These are phyloP conservation scores for Porpolomopsis calyptriformis DNA, from an alignment of 768 basidiomycete species.

Conservation along the genomic window DNA sequence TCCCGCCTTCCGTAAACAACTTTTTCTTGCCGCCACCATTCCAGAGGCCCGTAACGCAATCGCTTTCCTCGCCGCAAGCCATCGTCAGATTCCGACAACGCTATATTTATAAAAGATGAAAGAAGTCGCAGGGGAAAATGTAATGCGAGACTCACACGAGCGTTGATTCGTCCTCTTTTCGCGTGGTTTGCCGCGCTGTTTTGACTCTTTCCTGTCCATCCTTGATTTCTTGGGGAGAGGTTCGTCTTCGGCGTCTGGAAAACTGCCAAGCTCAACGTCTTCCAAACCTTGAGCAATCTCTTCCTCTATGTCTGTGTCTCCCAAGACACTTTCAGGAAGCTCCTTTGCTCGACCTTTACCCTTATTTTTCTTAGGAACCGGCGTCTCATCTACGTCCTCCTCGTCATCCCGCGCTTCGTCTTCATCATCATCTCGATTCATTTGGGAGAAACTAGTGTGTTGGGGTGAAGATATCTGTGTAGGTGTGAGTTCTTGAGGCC, in stretches of 20 bases:
- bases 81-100: slow-evolving; percentile 24
- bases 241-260: slow-evolving; percentile 20
- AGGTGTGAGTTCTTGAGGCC: slow-evolving; percentile 16
- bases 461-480: slow-evolving; percentile 21
- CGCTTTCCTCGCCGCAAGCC: slow-evolving; percentile 67
- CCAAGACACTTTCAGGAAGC: slow-evolving; percentile 31
- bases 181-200: slow-evolving; percentile 13
- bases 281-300: slow-evolving; percentile 32
- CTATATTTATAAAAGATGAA: background rate
- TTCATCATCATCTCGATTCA: slow-evolving; percentile 38
- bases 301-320: slow-evolving; percentile 33
- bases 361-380: slow-evolving; percentile 29
- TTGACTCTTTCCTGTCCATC: slow-evolving; percentile 8
- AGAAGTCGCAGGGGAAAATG: background rate
- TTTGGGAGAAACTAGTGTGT: slow-evolving; percentile 35
- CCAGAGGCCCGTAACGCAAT: slow-evolving; percentile 60
- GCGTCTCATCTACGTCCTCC: slow-evolving; percentile 19
- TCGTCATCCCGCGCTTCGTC: slow-evolving; percentile 20
- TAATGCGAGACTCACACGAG: slow-evolving; percentile 10
- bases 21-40: slow-evolving; percentile 90
- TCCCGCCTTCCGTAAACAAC: slow-evolving; percentile 61
- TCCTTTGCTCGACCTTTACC: slow-evolving; percentile 19
- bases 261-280: slow-evolving; percentile 15
- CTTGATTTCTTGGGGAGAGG: slow-evolving; percentile 14
- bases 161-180: slow-evolving; percentile 33